These are phyloP conservation scores for Citrus medica DNA, from an alignment of 345 rosid genomes.

Conservation along the genomic window DNA sequence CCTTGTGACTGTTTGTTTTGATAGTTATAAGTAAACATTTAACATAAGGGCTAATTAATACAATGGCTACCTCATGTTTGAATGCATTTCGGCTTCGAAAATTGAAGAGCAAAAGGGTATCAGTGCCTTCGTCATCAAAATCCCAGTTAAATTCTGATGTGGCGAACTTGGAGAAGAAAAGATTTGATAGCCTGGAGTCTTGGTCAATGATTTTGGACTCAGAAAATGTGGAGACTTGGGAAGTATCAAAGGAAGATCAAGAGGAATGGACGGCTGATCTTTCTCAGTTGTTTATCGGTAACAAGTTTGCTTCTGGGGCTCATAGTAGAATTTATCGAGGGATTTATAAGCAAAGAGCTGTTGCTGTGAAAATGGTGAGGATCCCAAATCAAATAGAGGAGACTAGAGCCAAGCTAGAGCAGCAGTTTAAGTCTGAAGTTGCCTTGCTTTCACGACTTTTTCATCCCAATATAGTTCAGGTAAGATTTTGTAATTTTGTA, in stretches of 20 bases:
- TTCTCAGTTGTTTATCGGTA: conserved; percentile 91
- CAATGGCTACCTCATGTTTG: conserved; percentile 78
- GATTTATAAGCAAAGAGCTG: conserved; percentile 96
- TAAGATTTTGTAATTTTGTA: conserved; percentile 1
- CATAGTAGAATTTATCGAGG: conserved; percentile 91
- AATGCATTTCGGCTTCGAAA: conserved; percentile 61
- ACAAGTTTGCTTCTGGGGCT: conserved; percentile 97
- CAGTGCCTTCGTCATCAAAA: conserved; percentile 57
- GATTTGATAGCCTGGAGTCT: conserved; percentile 94
- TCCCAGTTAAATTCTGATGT: conserved; percentile 46
- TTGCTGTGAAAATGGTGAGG: conserved; percentile 97
- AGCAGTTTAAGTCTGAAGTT: conserved; percentile 94
- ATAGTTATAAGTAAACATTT: neutral
- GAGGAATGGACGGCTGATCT: conserved; percentile 99
- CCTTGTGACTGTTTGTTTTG: conserved; percentile 44
- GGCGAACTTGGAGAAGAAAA: conserved; percentile 82
- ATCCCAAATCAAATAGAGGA: conserved; percentile 83
- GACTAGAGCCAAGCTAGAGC: conserved; percentile 78
- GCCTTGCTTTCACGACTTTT: conserved; percentile 91
- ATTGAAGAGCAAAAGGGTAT: conserved; percentile 42
- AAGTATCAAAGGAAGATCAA: conserved; percentile 73
- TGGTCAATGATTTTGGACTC: conserved; percentile 99
- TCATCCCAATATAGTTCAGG: conserved; percentile 91
- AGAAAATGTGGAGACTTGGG: conserved; percentile 95
- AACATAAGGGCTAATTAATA: neutral